phyloP scores from a whole-genome alignment of 2,329 filamentous ascomycete genomes.

The Teratosphaeria viscida region DNA sequence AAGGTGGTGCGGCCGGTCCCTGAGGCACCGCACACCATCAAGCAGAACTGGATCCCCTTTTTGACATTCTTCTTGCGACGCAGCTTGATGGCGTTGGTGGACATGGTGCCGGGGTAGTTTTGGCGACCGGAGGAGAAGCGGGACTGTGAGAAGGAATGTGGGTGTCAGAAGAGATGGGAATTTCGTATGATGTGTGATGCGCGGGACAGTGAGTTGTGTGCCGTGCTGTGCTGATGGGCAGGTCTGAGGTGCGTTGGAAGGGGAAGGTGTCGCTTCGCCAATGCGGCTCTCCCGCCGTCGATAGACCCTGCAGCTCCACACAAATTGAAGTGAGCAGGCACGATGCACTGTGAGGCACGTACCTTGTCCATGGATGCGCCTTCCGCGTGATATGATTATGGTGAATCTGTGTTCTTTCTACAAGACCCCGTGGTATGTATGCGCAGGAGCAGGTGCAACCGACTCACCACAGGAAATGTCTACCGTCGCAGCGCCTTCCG shows the following conservation, averaged over 20 bases:
- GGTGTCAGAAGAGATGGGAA: not conserved
- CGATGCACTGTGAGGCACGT: not conserved
- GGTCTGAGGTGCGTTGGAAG: not conserved
- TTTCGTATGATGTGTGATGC: not conserved
- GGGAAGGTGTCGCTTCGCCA: not conserved
- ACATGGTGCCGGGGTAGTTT: conserved; percentile 16
- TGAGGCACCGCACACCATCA: conserved; percentile 99
- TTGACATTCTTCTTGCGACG: conserved; percentile 99
- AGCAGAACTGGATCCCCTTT: conserved; percentile 99
- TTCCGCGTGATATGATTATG: not conserved
- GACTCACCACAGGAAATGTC: not conserved
- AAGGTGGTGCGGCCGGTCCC: conserved; percentile 98
- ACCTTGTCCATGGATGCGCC: not conserved
- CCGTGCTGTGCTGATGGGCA: too few relatives aligned
- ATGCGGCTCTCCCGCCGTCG: not conserved
- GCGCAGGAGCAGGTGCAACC: not conserved
- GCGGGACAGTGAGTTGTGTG: not conserved
- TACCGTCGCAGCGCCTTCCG: not conserved
- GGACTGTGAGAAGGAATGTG: not conserved
- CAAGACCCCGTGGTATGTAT: not conserved
- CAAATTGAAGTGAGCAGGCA: not conserved
- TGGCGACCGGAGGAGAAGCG: not conserved
- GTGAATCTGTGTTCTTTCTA: not conserved
- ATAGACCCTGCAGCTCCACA: not conserved
- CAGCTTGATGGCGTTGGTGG: conserved; percentile 60